A percentile compares a stretch with the other conserved stretches of the same genome.
phyloP scores from a whole-genome alignment of 805 yeast species.

The Peterozyma xylosa region DNA sequence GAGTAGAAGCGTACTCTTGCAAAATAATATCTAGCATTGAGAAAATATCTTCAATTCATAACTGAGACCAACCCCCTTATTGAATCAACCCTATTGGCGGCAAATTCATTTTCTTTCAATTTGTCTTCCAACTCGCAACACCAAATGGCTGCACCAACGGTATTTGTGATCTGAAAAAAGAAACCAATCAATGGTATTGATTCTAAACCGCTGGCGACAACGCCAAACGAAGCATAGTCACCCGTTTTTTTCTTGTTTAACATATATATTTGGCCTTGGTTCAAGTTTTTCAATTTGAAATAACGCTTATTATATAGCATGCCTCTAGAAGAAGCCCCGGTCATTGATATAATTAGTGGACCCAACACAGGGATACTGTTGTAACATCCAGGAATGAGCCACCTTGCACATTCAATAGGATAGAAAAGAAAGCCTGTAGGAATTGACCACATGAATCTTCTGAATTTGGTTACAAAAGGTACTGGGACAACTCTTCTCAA shows the following conservation, averaged over 20 bases:
- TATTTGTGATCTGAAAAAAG: slow-evolving; percentile 50
- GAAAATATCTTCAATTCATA: background rate
- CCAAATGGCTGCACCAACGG: slow-evolving; percentile 62
- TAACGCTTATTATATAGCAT: slow-evolving; percentile 17
- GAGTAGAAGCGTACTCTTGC: too few species aligned
- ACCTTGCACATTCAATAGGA: slow-evolving; percentile 1
- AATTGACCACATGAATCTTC: slow-evolving; percentile 16
- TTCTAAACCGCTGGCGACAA: slow-evolving; percentile 42
- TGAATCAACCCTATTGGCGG: slow-evolving; percentile 7
- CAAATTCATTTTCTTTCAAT: background rate
- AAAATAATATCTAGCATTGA: too few species aligned
- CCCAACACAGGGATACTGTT: slow-evolving; percentile 23
- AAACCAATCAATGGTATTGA: slow-evolving; percentile 45
- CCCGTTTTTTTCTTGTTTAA: slow-evolving; percentile 27
- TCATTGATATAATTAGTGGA: slow-evolving; percentile 19
- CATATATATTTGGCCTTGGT: slow-evolving; percentile 21
- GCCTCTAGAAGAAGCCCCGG: slow-evolving; percentile 20
- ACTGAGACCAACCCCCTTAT: slow-evolving; percentile 4
- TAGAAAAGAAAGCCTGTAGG: slow-evolving; percentile 13
- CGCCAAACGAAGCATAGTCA: slow-evolving; percentile 41
- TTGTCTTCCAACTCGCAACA: slow-evolving; percentile 32
- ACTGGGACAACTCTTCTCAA: slow-evolving; percentile 20
- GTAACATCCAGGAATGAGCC: slow-evolving; percentile 4
- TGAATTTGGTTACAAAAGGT: slow-evolving; percentile 23
- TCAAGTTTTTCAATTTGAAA: slow-evolving; percentile 23